These are phyloP conservation scores for Alternaria viburni DNA, from an alignment of 2,329 filamentous ascomycete species.

Conservation along the genomic window DNA sequence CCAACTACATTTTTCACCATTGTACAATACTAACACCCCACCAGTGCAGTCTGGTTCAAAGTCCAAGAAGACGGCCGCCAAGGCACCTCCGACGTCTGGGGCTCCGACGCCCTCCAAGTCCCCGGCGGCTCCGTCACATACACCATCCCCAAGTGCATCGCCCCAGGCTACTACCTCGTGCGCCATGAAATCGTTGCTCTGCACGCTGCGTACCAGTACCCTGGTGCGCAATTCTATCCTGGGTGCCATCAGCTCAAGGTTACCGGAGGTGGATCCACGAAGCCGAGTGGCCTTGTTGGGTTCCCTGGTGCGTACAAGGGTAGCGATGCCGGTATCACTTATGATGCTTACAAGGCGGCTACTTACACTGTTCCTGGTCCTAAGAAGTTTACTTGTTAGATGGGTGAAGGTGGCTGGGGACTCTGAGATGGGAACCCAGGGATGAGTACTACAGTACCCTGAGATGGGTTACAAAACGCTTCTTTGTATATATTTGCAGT, in stretches of 20 bases:
- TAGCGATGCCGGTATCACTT: slow-evolving; percentile 60
- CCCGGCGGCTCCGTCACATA: slow-evolving; percentile 55
- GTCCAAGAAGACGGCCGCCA: slow-evolving; percentile 58
- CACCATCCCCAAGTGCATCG: slow-evolving; percentile 62
- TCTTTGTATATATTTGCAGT: slow-evolving; percentile 15
- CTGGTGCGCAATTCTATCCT: slow-evolving; percentile 64
- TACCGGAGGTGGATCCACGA: slow-evolving; percentile 56
- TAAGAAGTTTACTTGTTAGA: slow-evolving; percentile 39
- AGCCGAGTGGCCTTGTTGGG: slow-evolving; percentile 51
- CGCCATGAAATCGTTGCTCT: slow-evolving; percentile 65
- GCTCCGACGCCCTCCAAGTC: slow-evolving; percentile 53
- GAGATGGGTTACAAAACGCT: not conserved
- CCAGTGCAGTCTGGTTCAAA: slow-evolving; percentile 63
- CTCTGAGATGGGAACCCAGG: not conserved
- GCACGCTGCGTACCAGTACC: slow-evolving; percentile 56
- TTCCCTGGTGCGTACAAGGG: slow-evolving; percentile 63
- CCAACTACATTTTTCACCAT: too few relatives aligned
- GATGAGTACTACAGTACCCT: not conserved
- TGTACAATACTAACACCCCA: too few relatives aligned
- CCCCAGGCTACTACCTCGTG: slow-evolving; percentile 63
- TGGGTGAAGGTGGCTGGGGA: not conserved
- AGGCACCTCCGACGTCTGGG: slow-evolving; percentile 60
- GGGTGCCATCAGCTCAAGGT: slow-evolving; percentile 65
- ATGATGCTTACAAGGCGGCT: slow-evolving; percentile 56
- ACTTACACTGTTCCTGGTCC: slow-evolving; percentile 39